Conservation (phyloP, 305 asterid species). For the Lippia alba region DNA sequence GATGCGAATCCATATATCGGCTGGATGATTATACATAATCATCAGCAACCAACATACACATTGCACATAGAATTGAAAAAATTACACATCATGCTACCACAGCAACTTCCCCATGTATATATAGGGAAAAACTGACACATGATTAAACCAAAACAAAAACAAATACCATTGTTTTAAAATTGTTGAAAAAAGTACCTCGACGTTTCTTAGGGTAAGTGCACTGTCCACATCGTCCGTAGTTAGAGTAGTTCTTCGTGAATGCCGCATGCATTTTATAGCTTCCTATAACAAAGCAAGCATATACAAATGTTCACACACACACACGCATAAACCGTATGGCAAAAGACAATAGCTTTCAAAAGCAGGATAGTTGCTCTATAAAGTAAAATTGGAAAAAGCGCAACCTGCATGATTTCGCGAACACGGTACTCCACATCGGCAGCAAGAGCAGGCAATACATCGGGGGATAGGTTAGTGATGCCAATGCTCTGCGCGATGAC, state of each 20-base stretch:
- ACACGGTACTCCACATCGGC: conserved; percentile 94
- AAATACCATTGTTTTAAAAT: background rate
- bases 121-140: background rate
- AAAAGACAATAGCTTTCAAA: conserved; percentile 13
- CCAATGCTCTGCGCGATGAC: conserved; percentile 94
- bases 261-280: conserved; percentile 96
- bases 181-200: conserved; percentile 65
- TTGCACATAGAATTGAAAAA: background rate
- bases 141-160: background rate
- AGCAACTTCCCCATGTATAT: background rate
- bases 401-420: conserved; percentile 97
- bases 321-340: conserved; percentile 10
- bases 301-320: background rate
- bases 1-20: conserved; percentile 95
- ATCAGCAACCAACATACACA: conserved; percentile 25
- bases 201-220: conserved; percentile 84
- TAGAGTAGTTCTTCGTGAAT: conserved; percentile 89
- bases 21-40: conserved; percentile 44
- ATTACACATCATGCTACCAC: background rate
- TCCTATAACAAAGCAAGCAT: conserved; percentile 58
- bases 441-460: conserved; percentile 82
- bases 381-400: background rate
- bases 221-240: conserved; percentile 91
- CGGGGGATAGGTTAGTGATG: conserved; percentile 79
- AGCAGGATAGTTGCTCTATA: background rate